These are phyloP conservation scores for Neonectria hederae DNA, from an alignment of 2,329 filamentous ascomycete species.

Conservation along the genomic window DNA sequence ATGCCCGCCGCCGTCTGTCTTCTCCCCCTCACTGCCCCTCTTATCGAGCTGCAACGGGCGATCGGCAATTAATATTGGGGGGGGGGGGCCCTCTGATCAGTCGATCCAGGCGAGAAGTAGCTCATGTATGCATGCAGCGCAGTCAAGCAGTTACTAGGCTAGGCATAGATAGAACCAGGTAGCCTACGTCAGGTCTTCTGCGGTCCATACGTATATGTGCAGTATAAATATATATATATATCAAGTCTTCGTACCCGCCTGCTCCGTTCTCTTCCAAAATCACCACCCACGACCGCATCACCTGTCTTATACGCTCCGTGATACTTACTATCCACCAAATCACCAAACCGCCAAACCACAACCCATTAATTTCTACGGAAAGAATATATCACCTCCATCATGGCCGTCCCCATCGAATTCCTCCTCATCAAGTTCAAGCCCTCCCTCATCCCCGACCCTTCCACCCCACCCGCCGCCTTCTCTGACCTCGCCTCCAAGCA, in stretches of 20 bases:
- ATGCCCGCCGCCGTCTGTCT: not conserved
- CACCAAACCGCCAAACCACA: not conserved
- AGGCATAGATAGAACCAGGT: not conserved
- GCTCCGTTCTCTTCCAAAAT: not conserved
- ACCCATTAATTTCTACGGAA: not conserved
- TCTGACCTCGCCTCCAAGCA: conserved; percentile 41
- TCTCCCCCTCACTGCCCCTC: not conserved
- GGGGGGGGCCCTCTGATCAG: not conserved
- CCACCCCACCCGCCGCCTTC: conserved; percentile 41
- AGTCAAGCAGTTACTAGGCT: not conserved
- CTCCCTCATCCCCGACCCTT: conserved; percentile 36
- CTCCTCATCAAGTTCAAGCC: conserved; percentile 47
- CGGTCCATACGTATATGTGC: not conserved
- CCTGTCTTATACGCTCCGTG: not conserved
- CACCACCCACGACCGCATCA: not conserved
- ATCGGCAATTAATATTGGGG: not conserved
- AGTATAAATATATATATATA: not conserved
- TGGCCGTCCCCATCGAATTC: conserved; percentile 44
- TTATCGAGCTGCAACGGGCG: not conserved
- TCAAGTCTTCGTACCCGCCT: not conserved
- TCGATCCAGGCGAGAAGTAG: not conserved
- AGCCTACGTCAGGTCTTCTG: not conserved
- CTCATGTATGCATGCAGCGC: not conserved
- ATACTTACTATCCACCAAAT: not conserved
- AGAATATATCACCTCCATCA: conserved; percentile 25